Evolutionary conservation across 2,329 filamentous ascomycete genomes (phyloP).

Genomic region (Emericellopsis cladophorae): DNA sequence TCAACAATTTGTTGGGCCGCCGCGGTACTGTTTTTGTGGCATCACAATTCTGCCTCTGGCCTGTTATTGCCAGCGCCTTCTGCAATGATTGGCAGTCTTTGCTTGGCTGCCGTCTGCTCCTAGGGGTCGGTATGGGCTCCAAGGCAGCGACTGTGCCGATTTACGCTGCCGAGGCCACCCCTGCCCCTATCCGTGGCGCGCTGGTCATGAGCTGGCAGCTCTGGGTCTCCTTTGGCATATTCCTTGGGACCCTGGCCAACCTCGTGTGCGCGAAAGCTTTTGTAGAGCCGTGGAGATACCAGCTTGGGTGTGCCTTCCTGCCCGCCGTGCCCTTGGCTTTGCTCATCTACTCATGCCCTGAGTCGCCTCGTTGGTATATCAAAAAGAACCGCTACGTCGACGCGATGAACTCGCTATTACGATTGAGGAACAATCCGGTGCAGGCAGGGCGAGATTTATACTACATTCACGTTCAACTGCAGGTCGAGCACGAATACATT

Average conservation of each 20-base stretch:
- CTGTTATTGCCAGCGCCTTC: slow-evolving; percentile 57
- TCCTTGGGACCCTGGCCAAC: slow-evolving; percentile 34
- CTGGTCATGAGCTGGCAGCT: slow-evolving; percentile 75
- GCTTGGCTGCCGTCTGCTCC: slow-evolving; percentile 55
- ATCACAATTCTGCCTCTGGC: slow-evolving; percentile 57
- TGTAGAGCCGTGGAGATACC: slow-evolving; percentile 1
- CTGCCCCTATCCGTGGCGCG: slow-evolving; percentile 56
- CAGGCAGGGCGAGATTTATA: slow-evolving; percentile 52
- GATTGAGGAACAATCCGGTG: slow-evolving; percentile 43
- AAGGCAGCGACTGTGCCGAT: slow-evolving; percentile 64
- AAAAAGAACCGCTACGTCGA: slow-evolving; percentile 42
- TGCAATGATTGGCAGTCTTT: slow-evolving; percentile 61
- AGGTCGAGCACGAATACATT: slow-evolving; percentile 18
- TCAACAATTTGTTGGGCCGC: slow-evolving; percentile 31
- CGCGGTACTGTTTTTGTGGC: slow-evolving; percentile 55
- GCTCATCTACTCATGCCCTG: slow-evolving; percentile 46
- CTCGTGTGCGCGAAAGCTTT: slow-evolving; percentile 16
- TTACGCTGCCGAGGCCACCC: slow-evolving; percentile 63
- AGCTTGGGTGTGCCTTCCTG: slow-evolving; percentile 37
- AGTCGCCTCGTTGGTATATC: slow-evolving; percentile 54
- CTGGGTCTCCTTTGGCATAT: slow-evolving; percentile 51
- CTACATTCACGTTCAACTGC: slow-evolving; percentile 36
- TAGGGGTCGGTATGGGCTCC: slow-evolving; percentile 70
- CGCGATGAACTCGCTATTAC: slow-evolving; percentile 42
- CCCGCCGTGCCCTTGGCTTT: slow-evolving; percentile 49